A percentile compares a stretch with the other conserved stretches of the same genome.
Conservation (phyloP, 108 stramenopile genomes). For the Stephanodiscus triporus region DNA sequence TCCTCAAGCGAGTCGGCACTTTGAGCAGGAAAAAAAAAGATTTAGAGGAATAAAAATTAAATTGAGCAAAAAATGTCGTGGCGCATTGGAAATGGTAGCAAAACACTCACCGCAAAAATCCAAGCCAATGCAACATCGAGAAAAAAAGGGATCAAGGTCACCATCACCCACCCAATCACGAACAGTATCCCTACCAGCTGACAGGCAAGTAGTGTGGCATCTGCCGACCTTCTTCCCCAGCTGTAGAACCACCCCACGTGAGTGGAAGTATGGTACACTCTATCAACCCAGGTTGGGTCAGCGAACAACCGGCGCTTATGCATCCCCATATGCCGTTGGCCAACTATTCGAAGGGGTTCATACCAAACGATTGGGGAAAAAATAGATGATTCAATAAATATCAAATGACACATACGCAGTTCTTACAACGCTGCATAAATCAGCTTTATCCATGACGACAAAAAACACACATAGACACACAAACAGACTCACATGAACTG, state of each 20-base stretch:
- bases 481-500: conserved; percentile 74
- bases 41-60: background rate
- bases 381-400: background rate
- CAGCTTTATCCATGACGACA: no score
- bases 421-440: background rate
- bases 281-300: conserved; percentile 18
- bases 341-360: conserved; percentile 7
- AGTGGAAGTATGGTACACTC: conserved; percentile 36
- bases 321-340: conserved; percentile 34
- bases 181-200: conserved; percentile 72
- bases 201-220: conserved; percentile 69
- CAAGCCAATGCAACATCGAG: conserved; percentile 67
- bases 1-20: conserved; percentile 53
- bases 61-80: background rate
- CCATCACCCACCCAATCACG: conserved; percentile 71
- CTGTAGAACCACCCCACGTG: conserved; percentile 80
- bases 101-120: conserved; percentile 65
- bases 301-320: conserved; percentile 60
- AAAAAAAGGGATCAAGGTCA: conserved; percentile 74
- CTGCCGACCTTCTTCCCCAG: conserved; percentile 48
- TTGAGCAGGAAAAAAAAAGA: background rate
- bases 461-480: background rate
- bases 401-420: background rate
- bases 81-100: background rate
- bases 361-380: background rate